Evolutionary conservation across 768 basidiomycete genomes (phyloP).

Genomic region (Hortiboletus flavorubellus): DNA sequence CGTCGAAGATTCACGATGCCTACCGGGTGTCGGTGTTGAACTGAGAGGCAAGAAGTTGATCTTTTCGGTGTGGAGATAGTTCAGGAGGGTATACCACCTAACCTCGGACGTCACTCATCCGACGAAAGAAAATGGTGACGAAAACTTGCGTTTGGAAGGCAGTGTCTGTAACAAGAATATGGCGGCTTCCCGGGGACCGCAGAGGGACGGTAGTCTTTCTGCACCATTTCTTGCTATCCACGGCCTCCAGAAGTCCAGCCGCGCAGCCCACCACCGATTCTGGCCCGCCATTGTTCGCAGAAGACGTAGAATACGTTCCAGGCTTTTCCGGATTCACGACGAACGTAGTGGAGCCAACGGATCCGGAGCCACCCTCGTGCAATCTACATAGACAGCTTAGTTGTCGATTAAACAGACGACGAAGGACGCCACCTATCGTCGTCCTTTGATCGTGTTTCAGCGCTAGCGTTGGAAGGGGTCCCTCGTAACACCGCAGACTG

Average conservation of each 20-base stretch:
- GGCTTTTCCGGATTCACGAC: conserved; percentile 17
- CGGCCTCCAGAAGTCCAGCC: conserved; percentile 1
- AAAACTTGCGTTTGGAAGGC: conserved; percentile 28
- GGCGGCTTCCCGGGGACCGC: conserved; percentile 14
- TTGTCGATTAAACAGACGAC: neutral
- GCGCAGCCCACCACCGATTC: conserved; percentile 8
- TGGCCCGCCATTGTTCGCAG: neutral
- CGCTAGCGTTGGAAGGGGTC: neutral
- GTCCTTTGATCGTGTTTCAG: neutral
- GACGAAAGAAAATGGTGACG: no score
- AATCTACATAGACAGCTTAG: conserved; percentile 6
- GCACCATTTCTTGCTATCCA: neutral
- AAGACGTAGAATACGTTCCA: neutral
- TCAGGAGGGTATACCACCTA: conserved; percentile 40
- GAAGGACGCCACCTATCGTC: conserved; percentile 1
- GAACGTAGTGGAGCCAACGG: conserved; percentile 14
- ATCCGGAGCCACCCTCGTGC: conserved; percentile 15
- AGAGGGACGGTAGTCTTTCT: conserved; percentile 6
- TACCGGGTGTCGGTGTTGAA: conserved; percentile 1
- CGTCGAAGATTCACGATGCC: neutral
- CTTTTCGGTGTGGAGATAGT: conserved; percentile 38
- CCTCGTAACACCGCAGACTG: neutral
- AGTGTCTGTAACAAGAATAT: conserved; percentile 25
- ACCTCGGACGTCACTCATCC: neutral
- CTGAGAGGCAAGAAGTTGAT: conserved; percentile 32